These are phyloP conservation scores for Cladosporium halotolerans DNA, from an alignment of 2,329 filamentous ascomycete genomes.

Conservation along the genomic window DNA sequence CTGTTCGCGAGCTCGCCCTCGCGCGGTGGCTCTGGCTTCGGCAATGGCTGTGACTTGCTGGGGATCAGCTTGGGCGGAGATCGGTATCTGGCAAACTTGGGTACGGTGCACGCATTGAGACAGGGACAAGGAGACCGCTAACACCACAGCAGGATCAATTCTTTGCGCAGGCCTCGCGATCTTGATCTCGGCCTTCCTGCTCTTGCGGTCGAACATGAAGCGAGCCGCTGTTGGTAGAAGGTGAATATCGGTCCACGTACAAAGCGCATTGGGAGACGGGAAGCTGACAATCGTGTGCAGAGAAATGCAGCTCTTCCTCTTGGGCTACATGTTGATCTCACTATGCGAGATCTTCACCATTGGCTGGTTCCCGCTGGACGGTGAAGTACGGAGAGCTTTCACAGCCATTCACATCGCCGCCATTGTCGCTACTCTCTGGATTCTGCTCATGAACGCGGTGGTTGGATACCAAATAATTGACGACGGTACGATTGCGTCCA, in stretches of 20 bases:
- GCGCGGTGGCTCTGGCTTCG: constrained; percentile 56
- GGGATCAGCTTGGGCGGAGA: constrained; percentile 67
- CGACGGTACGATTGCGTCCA: constrained; percentile 79
- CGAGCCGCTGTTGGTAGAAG: constrained; percentile 73
- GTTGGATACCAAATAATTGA: constrained; percentile 92
- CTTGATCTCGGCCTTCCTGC: constrained; percentile 55
- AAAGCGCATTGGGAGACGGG: not conserved
- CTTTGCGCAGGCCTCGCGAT: constrained; percentile 75
- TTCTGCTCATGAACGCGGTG: constrained; percentile 82
- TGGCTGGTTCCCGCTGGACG: constrained; percentile 73
- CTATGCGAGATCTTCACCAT: constrained; percentile 97
- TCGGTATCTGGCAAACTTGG: constrained; percentile 72
- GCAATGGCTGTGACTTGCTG: constrained; percentile 61
- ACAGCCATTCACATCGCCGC: constrained; percentile 84
- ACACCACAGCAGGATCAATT: constrained; percentile 66
- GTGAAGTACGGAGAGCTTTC: constrained; percentile 70
- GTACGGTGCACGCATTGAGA: constrained; percentile 42
- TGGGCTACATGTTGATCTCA: constrained; percentile 77
- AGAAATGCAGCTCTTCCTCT: constrained; percentile 92
- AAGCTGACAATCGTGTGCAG: constrained; percentile 41
- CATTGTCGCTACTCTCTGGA: constrained; percentile 82
- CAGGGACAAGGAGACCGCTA: constrained; percentile 20
- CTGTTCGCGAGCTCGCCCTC: constrained; percentile 56
- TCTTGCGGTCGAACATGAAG: constrained; percentile 81
- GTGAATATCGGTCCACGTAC: constrained; percentile 33